A percentile compares a stretch with the other conserved stretches of the same genome.
Conservation (phyloP, 108 stramenopile genomes). For the Pseudonitzschia multiseries region DNA sequence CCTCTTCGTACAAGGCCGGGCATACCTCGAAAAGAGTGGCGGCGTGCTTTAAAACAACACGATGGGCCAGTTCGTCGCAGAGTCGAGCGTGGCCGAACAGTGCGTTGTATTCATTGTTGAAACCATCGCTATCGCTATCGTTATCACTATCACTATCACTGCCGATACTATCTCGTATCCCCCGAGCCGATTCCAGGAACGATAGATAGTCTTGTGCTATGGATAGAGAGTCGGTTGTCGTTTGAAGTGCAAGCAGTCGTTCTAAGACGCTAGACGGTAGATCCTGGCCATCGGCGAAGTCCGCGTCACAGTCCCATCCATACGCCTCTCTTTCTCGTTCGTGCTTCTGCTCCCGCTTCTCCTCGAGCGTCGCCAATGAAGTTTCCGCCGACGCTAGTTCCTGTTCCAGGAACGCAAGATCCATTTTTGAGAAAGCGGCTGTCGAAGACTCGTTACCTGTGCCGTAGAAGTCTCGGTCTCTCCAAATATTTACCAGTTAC, state of each 20-base stretch:
- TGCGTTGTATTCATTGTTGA: slow-evolving; percentile 1
- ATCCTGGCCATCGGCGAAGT: background rate
- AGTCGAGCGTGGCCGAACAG: slow-evolving; percentile 15
- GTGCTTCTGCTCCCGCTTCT: slow-evolving; percentile 10
- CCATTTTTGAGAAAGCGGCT: background rate
- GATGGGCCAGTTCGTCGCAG: slow-evolving; percentile 18
- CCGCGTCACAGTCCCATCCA: background rate
- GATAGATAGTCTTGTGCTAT: slow-evolving; percentile 17
- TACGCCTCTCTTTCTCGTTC: background rate
- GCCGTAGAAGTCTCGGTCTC: background rate
- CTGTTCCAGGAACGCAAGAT: slow-evolving; percentile 14
- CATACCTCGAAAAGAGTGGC: background rate
- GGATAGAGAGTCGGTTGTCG: slow-evolving; percentile 10
- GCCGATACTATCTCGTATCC: background rate
- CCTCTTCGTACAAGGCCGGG: slow-evolving; percentile 20
- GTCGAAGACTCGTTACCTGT: background rate
- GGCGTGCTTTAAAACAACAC: slow-evolving; percentile 20
- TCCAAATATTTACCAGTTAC: too few species aligned
- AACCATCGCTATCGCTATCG: background rate
- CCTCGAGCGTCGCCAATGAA: slow-evolving; percentile 8
- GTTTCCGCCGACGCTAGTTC: slow-evolving; percentile 12
- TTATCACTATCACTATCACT: too few species aligned
- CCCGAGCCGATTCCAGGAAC: slow-evolving; percentile 18
- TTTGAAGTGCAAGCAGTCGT: slow-evolving; percentile 17
- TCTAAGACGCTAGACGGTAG: slow-evolving; percentile 7